Conservation (phyloP, 1,284 basidiomycete genomes). For the Inonotus hispidus region DNA sequence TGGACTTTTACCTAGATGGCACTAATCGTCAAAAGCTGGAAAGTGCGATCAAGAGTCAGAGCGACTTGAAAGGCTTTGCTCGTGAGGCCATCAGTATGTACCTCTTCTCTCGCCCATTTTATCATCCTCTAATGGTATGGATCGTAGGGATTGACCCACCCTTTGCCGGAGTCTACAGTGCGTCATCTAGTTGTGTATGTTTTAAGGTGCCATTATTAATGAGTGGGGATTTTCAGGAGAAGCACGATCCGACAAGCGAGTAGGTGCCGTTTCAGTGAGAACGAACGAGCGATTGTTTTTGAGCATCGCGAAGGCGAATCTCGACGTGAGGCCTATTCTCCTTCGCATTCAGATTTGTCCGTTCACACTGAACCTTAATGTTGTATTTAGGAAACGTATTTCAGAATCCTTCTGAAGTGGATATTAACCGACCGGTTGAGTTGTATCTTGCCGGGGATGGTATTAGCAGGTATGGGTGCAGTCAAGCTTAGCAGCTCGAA, state of each 20-base stretch:
- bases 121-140: not conserved
- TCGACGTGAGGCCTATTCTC: conserved; percentile 42
- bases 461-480: conserved; percentile 36
- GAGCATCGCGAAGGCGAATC: conserved; percentile 50
- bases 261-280: conserved; percentile 39
- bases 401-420: conserved; percentile 41
- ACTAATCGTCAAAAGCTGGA: conserved; percentile 33
- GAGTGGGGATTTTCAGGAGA: conserved; percentile 32
- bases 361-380: not conserved
- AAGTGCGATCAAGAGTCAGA: conserved; percentile 33
- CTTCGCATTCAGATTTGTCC: not conserved
- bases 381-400: conserved; percentile 38
- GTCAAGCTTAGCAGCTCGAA: not conserved
- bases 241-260: conserved; percentile 37
- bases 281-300: conserved; percentile 52
- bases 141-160: conserved; percentile 45
- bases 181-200: conserved; percentile 21
- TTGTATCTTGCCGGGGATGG: conserved; percentile 52
- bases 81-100: conserved; percentile 51
- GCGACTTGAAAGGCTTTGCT: conserved; percentile 43
- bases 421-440: conserved; percentile 42
- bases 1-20: conserved; percentile 57
- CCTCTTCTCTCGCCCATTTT: not conserved
- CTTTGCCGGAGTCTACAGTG: conserved; percentile 46
- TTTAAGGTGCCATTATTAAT: not conserved